Percentiles rank a stretch among this genome's conserved stretches.
Evolutionary conservation across 2,329 filamentous ascomycete genomes (phyloP).

Genomic region (Penicillium polonicum): DNA sequence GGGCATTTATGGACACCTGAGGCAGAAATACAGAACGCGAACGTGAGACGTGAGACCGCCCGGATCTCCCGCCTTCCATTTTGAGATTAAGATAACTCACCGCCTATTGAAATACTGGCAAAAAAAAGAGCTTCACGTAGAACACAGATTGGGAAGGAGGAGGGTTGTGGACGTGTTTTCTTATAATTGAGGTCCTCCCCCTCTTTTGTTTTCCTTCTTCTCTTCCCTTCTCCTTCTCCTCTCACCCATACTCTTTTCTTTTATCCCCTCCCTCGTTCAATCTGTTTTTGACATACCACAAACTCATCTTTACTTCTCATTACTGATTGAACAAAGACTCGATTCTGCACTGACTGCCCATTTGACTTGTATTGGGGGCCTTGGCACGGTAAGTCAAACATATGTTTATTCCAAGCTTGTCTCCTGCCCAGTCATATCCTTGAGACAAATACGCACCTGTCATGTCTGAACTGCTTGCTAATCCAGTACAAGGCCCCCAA

Average conservation of each 20-base stretch:
- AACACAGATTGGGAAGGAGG: not conserved
- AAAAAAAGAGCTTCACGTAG: not conserved
- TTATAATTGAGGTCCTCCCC: not conserved
- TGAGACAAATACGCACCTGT: not conserved
- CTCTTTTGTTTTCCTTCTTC: not conserved
- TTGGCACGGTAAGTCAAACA: not conserved
- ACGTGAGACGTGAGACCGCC: not conserved
- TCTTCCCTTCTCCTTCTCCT: not conserved
- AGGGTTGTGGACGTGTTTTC: not conserved
- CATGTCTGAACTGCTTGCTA: not conserved
- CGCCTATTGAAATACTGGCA: not conserved
- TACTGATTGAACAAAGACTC: not conserved
- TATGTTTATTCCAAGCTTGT: not conserved
- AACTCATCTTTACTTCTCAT: too few species aligned
- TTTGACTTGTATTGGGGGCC: not conserved
- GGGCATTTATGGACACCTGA: slow-evolving; percentile 4
- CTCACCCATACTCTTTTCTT: not conserved
- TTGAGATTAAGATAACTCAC: not conserved
- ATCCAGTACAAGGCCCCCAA: not conserved
- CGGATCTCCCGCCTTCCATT: not conserved
- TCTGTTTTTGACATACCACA: not conserved
- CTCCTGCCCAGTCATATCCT: not conserved
- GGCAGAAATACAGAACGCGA: not conserved
- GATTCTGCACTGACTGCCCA: too few species aligned
- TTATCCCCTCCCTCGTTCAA: not conserved